Evolutionary conservation across 73 alveolate genomes (phyloP).

Genomic region (Loxodes magnus): DNA sequence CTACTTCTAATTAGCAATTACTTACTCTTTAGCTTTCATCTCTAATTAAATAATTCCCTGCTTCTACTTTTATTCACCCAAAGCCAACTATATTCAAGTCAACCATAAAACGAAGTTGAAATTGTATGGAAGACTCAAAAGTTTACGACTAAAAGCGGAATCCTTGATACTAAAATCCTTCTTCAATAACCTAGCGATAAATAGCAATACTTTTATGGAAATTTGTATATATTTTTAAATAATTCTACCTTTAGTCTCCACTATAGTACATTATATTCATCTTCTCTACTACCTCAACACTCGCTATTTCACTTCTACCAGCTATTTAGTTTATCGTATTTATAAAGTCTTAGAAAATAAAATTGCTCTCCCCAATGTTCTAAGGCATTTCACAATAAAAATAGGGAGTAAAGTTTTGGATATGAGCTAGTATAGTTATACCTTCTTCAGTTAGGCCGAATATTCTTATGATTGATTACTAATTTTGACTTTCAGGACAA

Average conservation of each 20-base stretch:
- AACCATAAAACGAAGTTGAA: slow-evolving; percentile 97
- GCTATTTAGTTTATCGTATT: neutral
- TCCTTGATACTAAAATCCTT: slow-evolving; percentile 34
- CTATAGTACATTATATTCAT: slow-evolving; percentile 64
- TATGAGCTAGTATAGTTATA: slow-evolving; percentile 85
- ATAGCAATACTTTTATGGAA: slow-evolving; percentile 74
- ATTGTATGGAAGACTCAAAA: slow-evolving; percentile 95
- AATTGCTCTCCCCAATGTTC: slow-evolving; percentile 3
- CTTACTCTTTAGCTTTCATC: slow-evolving; percentile 23
- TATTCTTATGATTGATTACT: slow-evolving; percentile 63
- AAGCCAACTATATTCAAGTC: slow-evolving; percentile 90
- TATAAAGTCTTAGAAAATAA: neutral
- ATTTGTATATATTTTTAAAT: slow-evolving; percentile 62
- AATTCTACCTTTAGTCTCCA: slow-evolving; percentile 31
- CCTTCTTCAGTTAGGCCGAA: slow-evolving; percentile 93
- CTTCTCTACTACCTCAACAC: slow-evolving; percentile 60
- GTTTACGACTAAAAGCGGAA: slow-evolving; percentile 53
- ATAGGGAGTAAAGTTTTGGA: slow-evolving; percentile 91
- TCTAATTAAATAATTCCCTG: slow-evolving; percentile 32
- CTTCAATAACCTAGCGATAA: slow-evolving; percentile 69
- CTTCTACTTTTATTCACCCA: slow-evolving; percentile 80
- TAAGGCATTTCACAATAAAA: slow-evolving; percentile 79
- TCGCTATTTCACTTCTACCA: slow-evolving; percentile 7
- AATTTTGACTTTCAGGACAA: no score
- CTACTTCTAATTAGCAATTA: slow-evolving; percentile 90